Evolutionary conservation across 371 early-diverging fungal species (phyloP), one percentile per base, ranked within the genome.

Genomic region (Batrachochytrium dendrobatidis): DNA sequence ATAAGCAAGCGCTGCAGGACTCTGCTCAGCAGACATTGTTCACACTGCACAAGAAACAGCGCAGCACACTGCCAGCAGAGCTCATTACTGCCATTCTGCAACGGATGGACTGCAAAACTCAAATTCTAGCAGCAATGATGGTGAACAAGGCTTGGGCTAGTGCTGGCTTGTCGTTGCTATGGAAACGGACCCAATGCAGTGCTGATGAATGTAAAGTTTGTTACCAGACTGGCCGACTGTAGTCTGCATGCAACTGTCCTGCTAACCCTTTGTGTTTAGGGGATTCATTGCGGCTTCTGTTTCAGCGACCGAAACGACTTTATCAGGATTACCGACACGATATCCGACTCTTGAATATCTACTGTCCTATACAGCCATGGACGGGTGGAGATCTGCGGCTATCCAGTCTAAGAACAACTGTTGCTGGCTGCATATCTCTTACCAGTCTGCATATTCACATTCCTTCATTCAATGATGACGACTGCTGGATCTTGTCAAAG

Each of bases 391-490:
- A 57, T 5, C 20, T 35, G 8, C 24, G 50, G 22, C 64, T 52
- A 6, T 45, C 25, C 30, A 33, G 46, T 22, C 31, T 65, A 3
- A 57, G 56, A 33, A 39, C 43, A 45, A 34, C 61, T 34, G 55
- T 65, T 15, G 25, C 55, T 22, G 48, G 39, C 26, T 56, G 56
- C 43, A 1, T 49, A 1, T 25, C 45, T n/a, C 62, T 65, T 8
- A 53, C 54, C 30, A 35, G 32, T 17, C 39, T 65, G 24, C 18
- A 58, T 17, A 31, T 61, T 20, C 45, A 61, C 45, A 43, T 20
- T 12, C 66, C 66, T n/a, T 34, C 46, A 20, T 17, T 65, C 35
- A 61, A 57, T 56, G 66, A 61, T 53, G 66, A 65, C 50, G 66
- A 61, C 31, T 32, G 57, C 28, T 65, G 66, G 66, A 34, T 58